Conservation (phyloP, 305 asterid species). For the Salvia sclarea region DNA sequence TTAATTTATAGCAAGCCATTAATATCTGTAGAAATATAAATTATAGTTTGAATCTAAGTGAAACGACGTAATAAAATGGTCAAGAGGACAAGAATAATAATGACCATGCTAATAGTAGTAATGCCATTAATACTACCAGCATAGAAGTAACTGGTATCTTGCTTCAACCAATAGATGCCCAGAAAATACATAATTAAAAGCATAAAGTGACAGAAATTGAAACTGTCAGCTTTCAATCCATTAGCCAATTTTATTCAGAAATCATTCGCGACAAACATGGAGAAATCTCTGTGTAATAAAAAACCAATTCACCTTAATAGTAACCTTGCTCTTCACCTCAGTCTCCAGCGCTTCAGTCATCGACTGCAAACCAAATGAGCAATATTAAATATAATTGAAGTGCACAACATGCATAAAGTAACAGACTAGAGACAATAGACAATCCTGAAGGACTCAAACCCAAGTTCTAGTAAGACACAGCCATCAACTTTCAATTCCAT, state of each 20-base stretch:
- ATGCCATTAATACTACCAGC: neutral
- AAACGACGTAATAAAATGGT: neutral
- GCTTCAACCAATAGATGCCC: slow-evolving; percentile 16
- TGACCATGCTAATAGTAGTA: neutral
- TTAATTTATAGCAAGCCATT: slow-evolving; percentile 1
- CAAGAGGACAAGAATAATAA: neutral
- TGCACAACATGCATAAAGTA: slow-evolving; percentile 19
- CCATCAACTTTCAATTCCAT: slow-evolving; percentile 7
- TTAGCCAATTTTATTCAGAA: slow-evolving; percentile 7
- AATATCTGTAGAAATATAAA: neutral
- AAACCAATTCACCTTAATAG: slow-evolving; percentile 67
- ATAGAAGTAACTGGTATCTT: neutral
- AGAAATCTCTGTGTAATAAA: slow-evolving; percentile 6
- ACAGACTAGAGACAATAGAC: slow-evolving; percentile 13
- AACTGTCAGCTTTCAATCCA: neutral
- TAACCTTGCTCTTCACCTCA: slow-evolving; percentile 93
- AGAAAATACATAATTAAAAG: slow-evolving; percentile 9
- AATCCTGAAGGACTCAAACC: neutral
- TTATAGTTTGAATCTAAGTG: neutral
- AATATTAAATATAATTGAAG: slow-evolving; percentile 9
- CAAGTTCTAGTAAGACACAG: slow-evolving; percentile 16
- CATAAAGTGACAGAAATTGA: slow-evolving; percentile 3
- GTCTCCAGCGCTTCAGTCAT: slow-evolving; percentile 94
- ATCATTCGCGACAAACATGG: slow-evolving; percentile 5
- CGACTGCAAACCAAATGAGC: slow-evolving; percentile 56